Evolutionary conservation across 805 yeast species (phyloP), one percentile per base, ranked within the genome.

Genomic region (Yarrowia sp.): DNA sequence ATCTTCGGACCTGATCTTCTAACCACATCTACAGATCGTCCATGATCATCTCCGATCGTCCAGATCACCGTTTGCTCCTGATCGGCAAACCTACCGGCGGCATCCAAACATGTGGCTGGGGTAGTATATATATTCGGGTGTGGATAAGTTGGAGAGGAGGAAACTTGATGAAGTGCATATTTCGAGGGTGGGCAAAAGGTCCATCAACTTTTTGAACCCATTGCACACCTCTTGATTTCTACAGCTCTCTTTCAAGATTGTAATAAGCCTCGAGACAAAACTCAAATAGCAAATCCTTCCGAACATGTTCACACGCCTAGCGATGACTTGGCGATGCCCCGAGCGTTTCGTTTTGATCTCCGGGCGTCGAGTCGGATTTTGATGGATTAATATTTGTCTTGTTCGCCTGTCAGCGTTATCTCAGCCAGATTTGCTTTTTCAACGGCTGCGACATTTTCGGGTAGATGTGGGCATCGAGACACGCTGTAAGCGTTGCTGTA

Each of bases 361-460:
- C 25, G 7, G 7, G 16, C 8, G 9, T 13, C 9, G n/a, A n/a
- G n/a, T n/a, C n/a, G n/a, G n/a, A n/a, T n/a, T n/a, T n/a, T n/a
- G n/a, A n/a, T n/a, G n/a, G n/a, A n/a, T n/a, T n/a, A n/a, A n/a
- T n/a, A n/a, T n/a, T n/a, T n/a, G n/a, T n/a, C n/a, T n/a, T n/a
- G n/a, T n/a, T n/a, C n/a, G n/a, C n/a, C n/a, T 27, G 29, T 6
- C 29, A 27, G 10, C 29, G 8, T 27, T 6, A 3, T 12, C 8
- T 9, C 29, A 9, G 8, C 9, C 9, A 16, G 5, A 41, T 8
- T 44, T 25, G 22, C 33, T 44, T 44, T 44, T 44, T 44, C 13
- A 44, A 44, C 49, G 49, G 49, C 49, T 27, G 49, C 49, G 49
- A 25, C 33, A 44, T 44, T 27, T 44, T 27, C 49, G 49, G 49